These are phyloP conservation scores for Phialocephala subalpina DNA, from an alignment of 2,329 filamentous ascomycete species.

Conservation along the genomic window DNA sequence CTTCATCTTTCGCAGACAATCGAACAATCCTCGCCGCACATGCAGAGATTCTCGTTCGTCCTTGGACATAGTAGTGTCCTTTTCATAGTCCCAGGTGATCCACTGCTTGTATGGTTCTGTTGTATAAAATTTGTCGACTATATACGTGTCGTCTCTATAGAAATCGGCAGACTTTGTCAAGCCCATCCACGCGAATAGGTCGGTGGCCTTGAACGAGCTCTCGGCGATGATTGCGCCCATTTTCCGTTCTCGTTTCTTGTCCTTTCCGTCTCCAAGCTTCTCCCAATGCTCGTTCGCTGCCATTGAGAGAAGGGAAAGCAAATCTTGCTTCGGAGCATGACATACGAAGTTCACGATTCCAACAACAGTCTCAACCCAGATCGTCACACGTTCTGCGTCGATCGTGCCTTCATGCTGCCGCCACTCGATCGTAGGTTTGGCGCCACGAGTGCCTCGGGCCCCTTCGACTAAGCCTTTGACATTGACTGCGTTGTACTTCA, in stretches of 20 bases:
- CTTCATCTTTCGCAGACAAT: neutral
- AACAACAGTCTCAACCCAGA: slow-evolving; percentile 31
- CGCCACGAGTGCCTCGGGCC: neutral
- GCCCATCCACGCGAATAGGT: slow-evolving; percentile 13
- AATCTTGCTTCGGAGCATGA: neutral
- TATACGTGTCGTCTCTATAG: neutral
- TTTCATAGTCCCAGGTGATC: neutral
- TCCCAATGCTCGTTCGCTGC: slow-evolving; percentile 17
- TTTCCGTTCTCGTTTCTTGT: neutral
- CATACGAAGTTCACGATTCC: slow-evolving; percentile 28
- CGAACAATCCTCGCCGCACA: neutral
- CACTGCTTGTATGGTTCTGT: neutral
- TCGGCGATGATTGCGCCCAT: slow-evolving; percentile 15
- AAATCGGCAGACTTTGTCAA: neutral
- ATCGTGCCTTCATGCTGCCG: slow-evolving; percentile 38
- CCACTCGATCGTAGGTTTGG: slow-evolving; percentile 38
- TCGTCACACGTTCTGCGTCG: slow-evolving; percentile 24
- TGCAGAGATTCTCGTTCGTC: neutral
- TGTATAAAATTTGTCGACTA: neutral
- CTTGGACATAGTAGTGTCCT: neutral
- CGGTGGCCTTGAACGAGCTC: slow-evolving; percentile 10
- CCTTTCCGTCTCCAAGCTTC: neutral
- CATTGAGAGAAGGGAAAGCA: neutral
- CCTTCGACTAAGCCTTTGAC: neutral
- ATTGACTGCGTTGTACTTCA: neutral